Evolutionary conservation across 2,329 filamentous ascomycete genomes (phyloP), one percentile per base, ranked within the genome.

Genomic region (Aaosphaeria arxii): DNA sequence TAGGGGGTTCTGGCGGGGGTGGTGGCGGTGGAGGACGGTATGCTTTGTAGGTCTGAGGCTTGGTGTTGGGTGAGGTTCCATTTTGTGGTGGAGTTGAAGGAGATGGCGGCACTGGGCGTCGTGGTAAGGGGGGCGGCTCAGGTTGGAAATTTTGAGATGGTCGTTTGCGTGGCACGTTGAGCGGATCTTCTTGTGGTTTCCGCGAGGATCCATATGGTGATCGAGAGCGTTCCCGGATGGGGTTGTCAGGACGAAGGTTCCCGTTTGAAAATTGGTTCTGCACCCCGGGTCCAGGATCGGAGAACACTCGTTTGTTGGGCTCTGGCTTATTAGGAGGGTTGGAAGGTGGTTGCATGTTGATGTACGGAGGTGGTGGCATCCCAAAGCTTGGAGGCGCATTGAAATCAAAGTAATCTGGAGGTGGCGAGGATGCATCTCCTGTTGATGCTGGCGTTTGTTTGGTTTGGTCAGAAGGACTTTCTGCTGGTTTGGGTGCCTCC

Each of bases 261-360:
- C 17, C 35, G 11, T 44, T 33, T 28, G 24, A 29, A 29, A 29
- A 11, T n/a, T 40, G 17, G 29, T 35, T 29, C 40, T 24, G 33
- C 33, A 32, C 31, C 30, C 29, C 29, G 11, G 46, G 46, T 11
- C 46, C 46, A 24, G 46, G 46, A 31, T 48, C 46, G 6, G 46
- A 44, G 17, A 48, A 48, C 5, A 44, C 33, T 2, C 42, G 46
- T 29, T 48, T 47, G 6, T 7, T 28, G n/a, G 40, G 31, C 1
- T 42, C 13, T 47, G 31, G 40, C 11, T 32, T 31, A 36, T 36
- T 11, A 11, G 31, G 45, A 36, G 13, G 17, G n/a, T 6, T 9
- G 5, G 9, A 11, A 11, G 6, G 11, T 33, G 32, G 36, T 17
- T 11, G n/a, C 39, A 40, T 7, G 33, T 36, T 9, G 2, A 36